Conservation (phyloP, 495 filamentous ascomycete species). For the Podospora comata region DNA sequence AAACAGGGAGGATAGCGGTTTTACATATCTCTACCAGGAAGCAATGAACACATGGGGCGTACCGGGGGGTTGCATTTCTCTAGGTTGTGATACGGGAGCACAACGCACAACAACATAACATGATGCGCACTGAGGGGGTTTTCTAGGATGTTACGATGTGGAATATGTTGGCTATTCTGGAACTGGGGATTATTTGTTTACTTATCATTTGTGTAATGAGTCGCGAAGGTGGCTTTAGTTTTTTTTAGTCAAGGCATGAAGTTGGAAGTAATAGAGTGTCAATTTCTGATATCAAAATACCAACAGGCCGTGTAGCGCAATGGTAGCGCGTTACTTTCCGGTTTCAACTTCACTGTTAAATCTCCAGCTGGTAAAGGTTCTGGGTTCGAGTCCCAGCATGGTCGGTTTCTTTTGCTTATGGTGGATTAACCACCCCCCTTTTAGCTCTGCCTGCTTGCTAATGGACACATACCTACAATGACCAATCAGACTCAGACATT, state of each 20-base stretch:
- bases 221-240: neutral
- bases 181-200: neutral
- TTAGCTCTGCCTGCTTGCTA: no score
- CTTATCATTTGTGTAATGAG: neutral
- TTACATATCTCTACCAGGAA: no score
- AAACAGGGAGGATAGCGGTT: no score
- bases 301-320: slow-evolving; percentile 3
- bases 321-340: slow-evolving; percentile 8
- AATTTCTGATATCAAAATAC: neutral
- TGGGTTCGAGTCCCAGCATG: neutral
- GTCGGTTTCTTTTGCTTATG: neutral
- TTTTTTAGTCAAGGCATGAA: neutral
- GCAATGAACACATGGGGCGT: neutral
- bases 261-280: neutral
- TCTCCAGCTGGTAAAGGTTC: slow-evolving; percentile 3
- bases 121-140: neutral
- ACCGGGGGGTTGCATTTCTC: neutral
- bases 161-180: neutral
- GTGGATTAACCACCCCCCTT: no score
- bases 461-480: no score
- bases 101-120: neutral
- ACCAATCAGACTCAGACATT: no score
- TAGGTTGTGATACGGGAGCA: neutral
- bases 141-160: neutral
- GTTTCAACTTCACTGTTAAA: neutral